Percentiles rank a stretch among this genome's conserved stretches.
These are phyloP conservation scores for Trichomonascus vanleenenianus DNA, from an alignment of 805 yeast species.

Conservation along the genomic window DNA sequence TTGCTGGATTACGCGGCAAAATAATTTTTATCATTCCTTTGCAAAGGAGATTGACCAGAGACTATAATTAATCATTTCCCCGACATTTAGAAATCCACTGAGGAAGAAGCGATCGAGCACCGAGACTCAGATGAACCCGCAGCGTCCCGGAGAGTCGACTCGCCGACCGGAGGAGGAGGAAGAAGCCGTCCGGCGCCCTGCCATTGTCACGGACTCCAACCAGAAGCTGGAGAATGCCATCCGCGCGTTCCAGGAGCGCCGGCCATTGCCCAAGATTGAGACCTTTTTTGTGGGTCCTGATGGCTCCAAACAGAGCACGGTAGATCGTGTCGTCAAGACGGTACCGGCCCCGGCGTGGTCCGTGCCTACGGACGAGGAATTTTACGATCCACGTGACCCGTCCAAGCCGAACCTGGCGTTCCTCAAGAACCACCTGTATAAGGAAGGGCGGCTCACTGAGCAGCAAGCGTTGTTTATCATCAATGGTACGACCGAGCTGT, in stretches of 20 bases:
- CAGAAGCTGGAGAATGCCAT: conserved; percentile 29
- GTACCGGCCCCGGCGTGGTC: conserved; percentile 62
- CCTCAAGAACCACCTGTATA: conserved; percentile 61
- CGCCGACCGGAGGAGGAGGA: too few relatives aligned
- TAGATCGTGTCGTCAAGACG: conserved; percentile 45
- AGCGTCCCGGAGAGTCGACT: too few relatives aligned
- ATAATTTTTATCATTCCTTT: too few relatives aligned
- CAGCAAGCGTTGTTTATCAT: conserved; percentile 65
- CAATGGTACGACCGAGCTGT: conserved; percentile 51
- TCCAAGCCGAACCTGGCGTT: conserved; percentile 61
- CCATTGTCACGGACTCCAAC: neutral
- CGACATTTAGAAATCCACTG: too few relatives aligned
- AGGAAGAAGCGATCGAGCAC: too few relatives aligned
- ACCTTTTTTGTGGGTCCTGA: conserved; percentile 46
- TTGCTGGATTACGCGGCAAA: too few relatives aligned
- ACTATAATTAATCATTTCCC: neutral
- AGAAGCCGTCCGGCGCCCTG: too few relatives aligned
- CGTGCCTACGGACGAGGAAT: conserved; percentile 58
- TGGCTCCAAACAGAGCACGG: conserved; percentile 49
- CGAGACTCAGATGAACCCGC: neutral
- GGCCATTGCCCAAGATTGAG: conserved; percentile 29
- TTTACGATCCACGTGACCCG: conserved; percentile 48
- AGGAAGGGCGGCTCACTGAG: conserved; percentile 73
- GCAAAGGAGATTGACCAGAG: too few relatives aligned
- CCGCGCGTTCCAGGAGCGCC: conserved; percentile 28